Evolutionary conservation across 179 eudicot genomes (phyloP), one percentile per base, ranked within the genome.

Genomic region (Carnegiea gigantea): DNA sequence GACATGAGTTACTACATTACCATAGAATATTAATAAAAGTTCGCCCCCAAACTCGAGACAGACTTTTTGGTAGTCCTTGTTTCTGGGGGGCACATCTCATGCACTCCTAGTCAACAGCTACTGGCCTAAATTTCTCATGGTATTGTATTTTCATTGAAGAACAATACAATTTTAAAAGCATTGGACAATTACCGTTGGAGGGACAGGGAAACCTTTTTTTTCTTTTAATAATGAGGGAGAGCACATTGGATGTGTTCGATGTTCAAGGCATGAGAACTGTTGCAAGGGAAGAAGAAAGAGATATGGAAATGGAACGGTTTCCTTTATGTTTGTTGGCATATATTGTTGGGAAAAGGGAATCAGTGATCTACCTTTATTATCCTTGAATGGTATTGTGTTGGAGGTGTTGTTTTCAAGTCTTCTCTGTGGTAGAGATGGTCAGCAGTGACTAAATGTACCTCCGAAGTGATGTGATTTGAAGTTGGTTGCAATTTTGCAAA

Each of bases 11-110:
- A 57, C 21, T 6, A 6, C 67, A 49, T 15, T 30, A 36, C 10
- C 18, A 21, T 12, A 68, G 72, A 23, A 64, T 77, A 43, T 68
- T 73, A 49, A 51, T 53, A 77, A 54, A 77, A 54, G n/a, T 43
- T 36, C 54, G 57, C 38, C 24, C 11, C 21, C 12, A 70, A 9
- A 20, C 17, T 43, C 48, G 26, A 65, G 57, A 70, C 48, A 24
- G 23, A 51, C 43, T 40, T 6, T 24, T 54, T 11, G 62, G 57
- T 15, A 21, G 10, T 70, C 21, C 43, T 40, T 14, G 1, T 38
- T 11, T 28, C 10, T 64, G n/a, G 57, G 13, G 30, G 12, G 7
- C 5, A 14, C 21, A 74, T 75, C 60, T 40, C 33, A 9, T 23
- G 40, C 23, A 54, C 21, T 15, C 53, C 53, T 48, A 10, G 15